Base-by-base conservation (phyloP, 768 basidiomycete genomes). In the Collybia mongolica region DNA sequence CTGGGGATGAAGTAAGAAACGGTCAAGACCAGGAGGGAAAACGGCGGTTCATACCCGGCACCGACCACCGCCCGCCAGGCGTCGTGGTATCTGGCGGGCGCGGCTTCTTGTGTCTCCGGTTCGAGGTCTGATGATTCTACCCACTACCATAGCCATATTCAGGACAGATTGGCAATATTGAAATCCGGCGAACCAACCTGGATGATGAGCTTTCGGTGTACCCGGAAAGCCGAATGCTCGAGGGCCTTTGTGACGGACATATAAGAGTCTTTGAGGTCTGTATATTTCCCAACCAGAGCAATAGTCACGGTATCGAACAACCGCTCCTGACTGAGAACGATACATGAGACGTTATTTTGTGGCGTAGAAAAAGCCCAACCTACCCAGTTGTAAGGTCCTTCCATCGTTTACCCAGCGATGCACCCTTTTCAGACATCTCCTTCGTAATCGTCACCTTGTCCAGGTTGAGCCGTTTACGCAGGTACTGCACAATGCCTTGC, bases 161-260 rank as follows among this genome's bases (percentile, higher is more conserved):
- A 38, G 19, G 51, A 39, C 41, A 20, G 23, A 48, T 39, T 51
- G 18, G 3, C 12, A 36, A 35, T 42, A 12, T n/a, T 18, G 22
- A 11, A 18, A 20, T 12, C 3, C 45, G 20, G 36, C 7, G 44
- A 15, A 72, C 82, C 39, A 56, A 90, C 95, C 58, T 92, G 81
- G 36, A 98, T 76, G 45, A 73, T 76, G 35, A 99, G 80, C 63
- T 90, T 94, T 49, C 91, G 75, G 49, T 84, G 89, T 48, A 96
- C 90, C 38, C 93, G 83, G 73, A 98, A 93, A 1, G 95, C 92
- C 5, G 95, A 94, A 68, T 99, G 96, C 69, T 99, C 96, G 29
- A 99, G 76, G 18, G 97, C 84, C 75, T 99, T 99, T 62, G 85
- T 86, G 49, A 99, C 96, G 23, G 90, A 93, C 92, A 98, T 98